Evolutionary conservation across 371 early-diverging fungal genomes (phyloP), one percentile per base, ranked within the genome.

Genomic region (Funneliformis caledonium): DNA sequence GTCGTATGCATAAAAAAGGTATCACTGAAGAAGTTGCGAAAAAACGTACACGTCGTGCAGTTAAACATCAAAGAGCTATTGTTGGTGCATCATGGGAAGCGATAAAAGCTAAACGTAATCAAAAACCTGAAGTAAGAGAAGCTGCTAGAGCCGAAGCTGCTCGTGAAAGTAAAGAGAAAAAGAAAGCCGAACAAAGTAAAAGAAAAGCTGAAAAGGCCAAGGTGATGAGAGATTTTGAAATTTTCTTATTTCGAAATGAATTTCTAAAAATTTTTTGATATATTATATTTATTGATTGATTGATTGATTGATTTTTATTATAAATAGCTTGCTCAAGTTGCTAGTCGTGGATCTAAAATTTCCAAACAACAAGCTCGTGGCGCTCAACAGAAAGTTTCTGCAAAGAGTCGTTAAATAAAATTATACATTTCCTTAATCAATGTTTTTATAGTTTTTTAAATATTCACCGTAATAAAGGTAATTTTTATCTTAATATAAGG

Each of bases 1-100:
- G 99, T 88, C 96, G 96, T 88, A 91, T 97, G 86, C 96, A 98
- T 94, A 96, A 96, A 94, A 98, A 98, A 96, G 99, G 97, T 88
- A 92, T 96, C 88, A 94, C 94, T 85, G 96, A 96, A 87, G 98
- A 97, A 90, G 91, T 93, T 73, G 86, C 95, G 89, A 97, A 97
- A 95, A 98, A 97, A 96, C 94, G 96, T 86, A 92, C 95, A 82
- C 94, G 95, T 87, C 93, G 94, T 85, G 90, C 94, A 78, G 97
- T 97, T 88, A 98, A 98, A 95, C 93, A 91, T 88, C 95, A 96
- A 88, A 96, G 99, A 89, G 97, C 95, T 82, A 89, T 98, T 85
- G 97, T 94, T 83, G 98, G 98, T 91, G 96, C 95, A 80, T 92
- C 97, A 83, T 92, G 94, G 90, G 98, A 98, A 83, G 93, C 93